Evolutionary conservation across 1,284 basidiomycete genomes (phyloP).

Genomic region (Cutaneotrichosporon cavernicola): DNA sequence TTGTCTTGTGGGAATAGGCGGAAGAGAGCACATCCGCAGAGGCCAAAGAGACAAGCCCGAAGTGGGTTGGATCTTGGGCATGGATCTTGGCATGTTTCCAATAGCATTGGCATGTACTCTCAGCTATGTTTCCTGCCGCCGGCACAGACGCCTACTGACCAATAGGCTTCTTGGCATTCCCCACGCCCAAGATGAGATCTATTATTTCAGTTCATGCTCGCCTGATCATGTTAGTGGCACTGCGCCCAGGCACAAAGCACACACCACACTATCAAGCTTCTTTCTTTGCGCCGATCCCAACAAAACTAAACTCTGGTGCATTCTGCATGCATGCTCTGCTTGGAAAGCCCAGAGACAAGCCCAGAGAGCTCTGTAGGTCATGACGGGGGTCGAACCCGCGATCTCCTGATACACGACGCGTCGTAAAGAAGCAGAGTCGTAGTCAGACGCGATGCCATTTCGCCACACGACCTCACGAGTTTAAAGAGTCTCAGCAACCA

Average conservation of each 20-base stretch:
- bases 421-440: not conserved
- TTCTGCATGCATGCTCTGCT: not conserved
- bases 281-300: not conserved
- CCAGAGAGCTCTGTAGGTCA: not conserved
- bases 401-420: constrained; percentile 6
- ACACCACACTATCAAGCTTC: not conserved
- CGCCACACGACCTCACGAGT: constrained; percentile 13
- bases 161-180: too few species aligned
- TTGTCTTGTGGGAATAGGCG: too few species aligned
- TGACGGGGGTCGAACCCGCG: constrained; percentile 9
- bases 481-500: not conserved
- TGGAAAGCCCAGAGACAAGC: not conserved
- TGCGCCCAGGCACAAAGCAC: not conserved
- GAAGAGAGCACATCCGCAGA: too few species aligned
- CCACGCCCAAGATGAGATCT: too few species aligned
- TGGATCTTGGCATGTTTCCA: too few species aligned
- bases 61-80: too few species aligned
- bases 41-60: too few species aligned
- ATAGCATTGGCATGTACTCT: too few species aligned
- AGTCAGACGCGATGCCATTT: constrained; percentile 21
- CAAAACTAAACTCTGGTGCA: not conserved
- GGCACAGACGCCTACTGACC: too few species aligned
- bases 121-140: too few species aligned
- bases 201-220: too few species aligned
- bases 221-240: not conserved